Conservation (phyloP, 2,329 filamentous ascomycete genomes). For the Mycosphaerella arachidis region DNA sequence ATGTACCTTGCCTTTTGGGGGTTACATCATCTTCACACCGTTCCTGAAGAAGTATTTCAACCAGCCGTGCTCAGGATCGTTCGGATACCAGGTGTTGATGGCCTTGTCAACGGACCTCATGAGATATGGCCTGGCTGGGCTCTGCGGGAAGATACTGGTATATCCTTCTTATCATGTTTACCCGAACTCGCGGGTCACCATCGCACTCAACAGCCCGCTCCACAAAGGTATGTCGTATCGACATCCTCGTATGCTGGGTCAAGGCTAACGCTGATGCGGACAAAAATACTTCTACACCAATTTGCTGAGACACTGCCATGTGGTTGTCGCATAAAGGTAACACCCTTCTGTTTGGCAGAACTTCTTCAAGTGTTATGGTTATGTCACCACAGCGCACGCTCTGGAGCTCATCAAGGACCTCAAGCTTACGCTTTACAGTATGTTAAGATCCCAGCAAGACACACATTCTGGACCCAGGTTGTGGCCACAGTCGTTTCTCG, state of each 20-base stretch:
- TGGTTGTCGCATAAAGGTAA: too few relatives aligned
- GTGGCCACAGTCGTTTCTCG: constrained; percentile 72
- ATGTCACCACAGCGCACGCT: constrained; percentile 54
- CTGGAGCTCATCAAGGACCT: constrained; percentile 84
- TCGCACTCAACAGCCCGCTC: constrained; percentile 8
- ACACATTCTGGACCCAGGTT: constrained; percentile 71
- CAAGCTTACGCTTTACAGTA: constrained; percentile 81
- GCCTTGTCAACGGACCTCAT: constrained; percentile 34
- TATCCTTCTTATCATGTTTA: constrained; percentile 84
- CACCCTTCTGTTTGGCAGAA: constrained; percentile 39
- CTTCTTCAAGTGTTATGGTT: constrained; percentile 67
- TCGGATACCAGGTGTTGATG: constrained; percentile 6
- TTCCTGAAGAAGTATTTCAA: constrained; percentile 8
- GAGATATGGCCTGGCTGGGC: constrained; percentile 77
- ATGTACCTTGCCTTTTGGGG: background rate
- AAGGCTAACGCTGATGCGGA: background rate
- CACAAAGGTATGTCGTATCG: background rate
- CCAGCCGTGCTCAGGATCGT: constrained; percentile 2
- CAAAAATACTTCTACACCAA: constrained; percentile 8
- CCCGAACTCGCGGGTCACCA: constrained; percentile 45
- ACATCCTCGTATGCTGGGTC: background rate
- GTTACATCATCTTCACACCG: constrained; percentile 6
- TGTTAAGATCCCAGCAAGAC: constrained; percentile 76
- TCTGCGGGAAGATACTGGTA: constrained; percentile 74
- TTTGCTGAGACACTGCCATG: too few relatives aligned